Conservation (phyloP, 2,329 filamentous ascomycete species). For the Cordyceps fumosorosea region DNA sequence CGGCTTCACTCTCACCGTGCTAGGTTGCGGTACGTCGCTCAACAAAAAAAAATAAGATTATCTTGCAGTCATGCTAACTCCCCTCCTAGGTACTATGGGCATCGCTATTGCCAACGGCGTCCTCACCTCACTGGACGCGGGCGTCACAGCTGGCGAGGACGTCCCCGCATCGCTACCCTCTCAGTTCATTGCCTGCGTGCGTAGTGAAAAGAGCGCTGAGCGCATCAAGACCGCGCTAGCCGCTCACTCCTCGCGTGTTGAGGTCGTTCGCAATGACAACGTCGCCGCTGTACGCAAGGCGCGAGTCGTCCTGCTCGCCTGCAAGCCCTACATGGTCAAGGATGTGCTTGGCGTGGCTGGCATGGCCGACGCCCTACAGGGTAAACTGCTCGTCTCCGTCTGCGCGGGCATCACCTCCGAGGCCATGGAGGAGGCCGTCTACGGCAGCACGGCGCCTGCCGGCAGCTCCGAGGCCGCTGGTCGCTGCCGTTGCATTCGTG, state of each 20-base stretch:
- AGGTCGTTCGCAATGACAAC: slow-evolving; percentile 67
- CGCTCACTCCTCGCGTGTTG: slow-evolving; percentile 55
- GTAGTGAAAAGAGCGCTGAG: slow-evolving; percentile 60
- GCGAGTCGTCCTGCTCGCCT: slow-evolving; percentile 70
- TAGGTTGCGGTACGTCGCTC: slow-evolving; percentile 66
- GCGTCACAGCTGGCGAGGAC: slow-evolving; percentile 40
- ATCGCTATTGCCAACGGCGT: slow-evolving; percentile 79
- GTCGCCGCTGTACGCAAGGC: slow-evolving; percentile 58
- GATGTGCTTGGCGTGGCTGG: slow-evolving; percentile 61
- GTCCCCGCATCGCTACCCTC: slow-evolving; percentile 56
- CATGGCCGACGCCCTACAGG: slow-evolving; percentile 65
- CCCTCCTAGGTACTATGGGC: slow-evolving; percentile 65
- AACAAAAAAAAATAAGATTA: neutral
- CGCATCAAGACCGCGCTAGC: slow-evolving; percentile 60
- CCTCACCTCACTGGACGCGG: slow-evolving; percentile 57
- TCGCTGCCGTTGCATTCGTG: slow-evolving; percentile 62
- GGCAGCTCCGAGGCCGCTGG: slow-evolving; percentile 39
- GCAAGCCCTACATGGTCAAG: slow-evolving; percentile 71
- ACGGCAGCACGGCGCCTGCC: slow-evolving; percentile 42
- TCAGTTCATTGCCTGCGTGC: slow-evolving; percentile 76
- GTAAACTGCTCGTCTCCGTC: slow-evolving; percentile 78
- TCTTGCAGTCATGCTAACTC: slow-evolving; percentile 14
- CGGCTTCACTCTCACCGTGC: slow-evolving; percentile 64
- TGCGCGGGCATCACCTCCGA: slow-evolving; percentile 67
- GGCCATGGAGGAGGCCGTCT: slow-evolving; percentile 60